These are phyloP conservation scores for Halenospora varia DNA, from an alignment of 495 filamentous ascomycete species.

Conservation along the genomic window DNA sequence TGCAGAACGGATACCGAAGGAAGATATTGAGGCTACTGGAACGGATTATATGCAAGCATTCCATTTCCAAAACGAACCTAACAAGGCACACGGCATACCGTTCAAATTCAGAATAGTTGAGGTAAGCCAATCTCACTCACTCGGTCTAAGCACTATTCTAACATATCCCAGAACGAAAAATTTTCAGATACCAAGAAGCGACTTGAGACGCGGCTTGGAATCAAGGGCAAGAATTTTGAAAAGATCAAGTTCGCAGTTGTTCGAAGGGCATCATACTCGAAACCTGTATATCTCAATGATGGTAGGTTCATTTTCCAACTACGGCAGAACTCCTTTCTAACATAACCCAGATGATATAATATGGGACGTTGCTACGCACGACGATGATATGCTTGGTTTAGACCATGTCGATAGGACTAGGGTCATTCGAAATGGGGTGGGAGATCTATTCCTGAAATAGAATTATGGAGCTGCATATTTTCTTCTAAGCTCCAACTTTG, in stretches of 20 bases:
- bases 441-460: constrained; percentile 55
- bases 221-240: constrained; percentile 97
- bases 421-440: constrained; percentile 44
- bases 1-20: constrained; percentile 78
- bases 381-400: constrained; percentile 81
- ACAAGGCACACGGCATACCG: constrained; percentile 71
- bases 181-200: constrained; percentile 92
- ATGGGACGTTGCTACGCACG: constrained; percentile 59
- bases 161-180: constrained; percentile 44
- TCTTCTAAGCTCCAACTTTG: background rate
- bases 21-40: constrained; percentile 47
- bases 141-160: background rate
- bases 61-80: constrained; percentile 87
- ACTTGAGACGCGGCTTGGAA: constrained; percentile 80
- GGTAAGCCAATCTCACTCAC: constrained; percentile 44
- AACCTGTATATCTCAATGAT: constrained; percentile 79
- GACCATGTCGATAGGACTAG: constrained; percentile 78
- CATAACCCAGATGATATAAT: constrained; percentile 69
- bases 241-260: constrained; percentile 96
- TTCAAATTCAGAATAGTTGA: constrained; percentile 87
- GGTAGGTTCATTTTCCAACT: constrained; percentile 49
- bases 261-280: constrained; percentile 61
- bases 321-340: constrained; percentile 20
- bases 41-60: constrained; percentile 70
- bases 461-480: constrained; percentile 3